Evolutionary conservation across 345 rosid species (phyloP).

Genomic region (Xanthoceras sorbifolium): DNA sequence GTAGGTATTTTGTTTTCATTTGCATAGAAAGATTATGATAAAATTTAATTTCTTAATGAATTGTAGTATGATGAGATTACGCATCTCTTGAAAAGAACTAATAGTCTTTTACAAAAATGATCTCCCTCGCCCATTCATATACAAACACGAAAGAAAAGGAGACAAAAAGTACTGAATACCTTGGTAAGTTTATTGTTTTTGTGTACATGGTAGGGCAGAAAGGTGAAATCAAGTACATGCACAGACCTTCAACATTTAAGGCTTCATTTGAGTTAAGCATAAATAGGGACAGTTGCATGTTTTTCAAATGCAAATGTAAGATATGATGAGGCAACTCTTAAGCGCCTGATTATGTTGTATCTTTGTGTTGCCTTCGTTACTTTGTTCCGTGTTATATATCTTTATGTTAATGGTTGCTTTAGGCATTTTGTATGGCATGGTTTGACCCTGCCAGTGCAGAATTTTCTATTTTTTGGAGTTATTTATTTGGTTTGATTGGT

Average conservation of each 20-base stretch:
- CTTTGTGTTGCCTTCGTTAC: background rate
- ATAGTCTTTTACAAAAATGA: background rate
- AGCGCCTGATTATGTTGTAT: background rate
- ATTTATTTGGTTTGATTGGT: background rate
- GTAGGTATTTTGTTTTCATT: background rate
- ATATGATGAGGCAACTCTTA: slow-evolving; percentile 1
- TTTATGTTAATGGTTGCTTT: background rate
- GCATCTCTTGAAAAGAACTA: background rate
- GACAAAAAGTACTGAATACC: background rate
- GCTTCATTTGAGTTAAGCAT: background rate
- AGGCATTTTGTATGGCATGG: no score
- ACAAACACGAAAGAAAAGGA: background rate
- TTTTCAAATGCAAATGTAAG: background rate
- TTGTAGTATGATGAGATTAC: background rate
- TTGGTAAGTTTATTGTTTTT: background rate
- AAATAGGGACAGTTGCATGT: background rate
- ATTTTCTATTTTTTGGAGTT: no score
- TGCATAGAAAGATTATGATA: background rate
- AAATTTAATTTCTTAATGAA: background rate
- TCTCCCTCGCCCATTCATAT: background rate
- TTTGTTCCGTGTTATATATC: background rate
- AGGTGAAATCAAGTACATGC: background rate
- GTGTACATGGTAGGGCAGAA: background rate
- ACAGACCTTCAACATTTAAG: background rate
- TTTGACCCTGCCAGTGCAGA: no score